Base-by-base conservation (phyloP, 371 early-diverging fungal genomes). In the Mortierella sp. region DNA sequence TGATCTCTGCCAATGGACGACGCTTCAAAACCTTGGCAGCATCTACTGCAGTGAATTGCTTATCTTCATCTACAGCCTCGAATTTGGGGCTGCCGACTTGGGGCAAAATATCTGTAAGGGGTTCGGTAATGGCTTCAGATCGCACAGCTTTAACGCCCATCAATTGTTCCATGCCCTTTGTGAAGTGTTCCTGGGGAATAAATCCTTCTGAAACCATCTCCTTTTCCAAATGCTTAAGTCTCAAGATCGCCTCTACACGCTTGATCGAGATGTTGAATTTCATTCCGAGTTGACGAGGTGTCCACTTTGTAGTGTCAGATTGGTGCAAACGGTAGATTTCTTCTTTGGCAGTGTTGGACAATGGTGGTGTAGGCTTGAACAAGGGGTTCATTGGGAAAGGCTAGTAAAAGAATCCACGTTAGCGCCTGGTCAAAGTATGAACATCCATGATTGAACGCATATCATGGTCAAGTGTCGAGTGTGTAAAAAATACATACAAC, bases 311-410 rank as follows among this genome's bases (percentile, higher is more conserved):
- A 11, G 94, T 90, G 70, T 93, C 90, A 2, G 83, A 67, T 49
- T 73, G 64, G 78, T 92, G 95, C 35, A 84, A 70, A n/a, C 86
- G 75, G 86, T 93, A 97, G 39, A 98, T 93, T 66, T 91, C 88
- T 74, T 93, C 89, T 68, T 93, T 92, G 22, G 86, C 78, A 5
- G 70, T 69, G 76, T 97, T 93, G 24, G 92, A 81, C 43, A 97
- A 83, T 35, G 98, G 98, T 40, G 95, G 86, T 77, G 87, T 85
- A 24, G 96, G 96, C 68, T 88, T 89, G 87, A 96, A 97, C 65
- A 87, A 83, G 40, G 96, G 96, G 75, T 97, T 97, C 88, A 94
- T 90, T 9, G 97, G 97, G 86, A 97, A 97, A 26, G 97, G 97
- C 87, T 93, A 85, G 32, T 22, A 47, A 12, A 3, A 26, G 28